phyloP scores from a whole-genome alignment of 1,284 basidiomycete genomes.

The Trichosporon sp. region DNA sequence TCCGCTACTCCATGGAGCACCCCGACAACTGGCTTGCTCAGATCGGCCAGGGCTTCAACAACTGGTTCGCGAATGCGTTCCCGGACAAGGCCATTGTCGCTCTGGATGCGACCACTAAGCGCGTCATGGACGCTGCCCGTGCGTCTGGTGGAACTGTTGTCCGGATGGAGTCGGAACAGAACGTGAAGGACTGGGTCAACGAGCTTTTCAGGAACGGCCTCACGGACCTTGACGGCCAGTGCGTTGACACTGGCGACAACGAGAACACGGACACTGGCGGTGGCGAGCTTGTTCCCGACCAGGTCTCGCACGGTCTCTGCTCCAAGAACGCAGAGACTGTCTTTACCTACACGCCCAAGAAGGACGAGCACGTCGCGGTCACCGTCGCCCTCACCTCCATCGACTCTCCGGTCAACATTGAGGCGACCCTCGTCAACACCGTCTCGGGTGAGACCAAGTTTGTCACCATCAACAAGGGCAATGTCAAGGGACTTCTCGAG shows the following conservation, averaged over 20 bases:
- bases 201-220: constrained; percentile 21
- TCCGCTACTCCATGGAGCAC: too few relatives aligned
- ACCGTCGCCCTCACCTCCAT: constrained; percentile 21
- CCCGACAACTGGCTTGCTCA: too few relatives aligned
- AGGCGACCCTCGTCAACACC: constrained; percentile 14
- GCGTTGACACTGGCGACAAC: background rate
- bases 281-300: too few relatives aligned
- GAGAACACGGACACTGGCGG: constrained; percentile 13
- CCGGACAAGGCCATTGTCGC: too few relatives aligned
- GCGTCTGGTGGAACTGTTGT: constrained; percentile 13
- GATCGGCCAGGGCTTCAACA: too few relatives aligned
- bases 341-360: constrained; percentile 22
- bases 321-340: constrained; percentile 13
- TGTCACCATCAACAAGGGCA: constrained; percentile 18
- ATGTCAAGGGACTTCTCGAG: background rate
- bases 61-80: too few relatives aligned
- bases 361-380: constrained; percentile 12
- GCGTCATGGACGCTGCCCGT: constrained; percentile 7
- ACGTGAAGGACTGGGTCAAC: constrained; percentile 13
- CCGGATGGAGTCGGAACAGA: background rate
- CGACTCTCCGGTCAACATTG: constrained; percentile 17
- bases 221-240: constrained; percentile 25
- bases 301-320: constrained; percentile 26
- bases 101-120: background rate
- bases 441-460: constrained; percentile 12